Base-by-base conservation (phyloP, 139 green algal genomes). In the Haematococcus sp. region DNA sequence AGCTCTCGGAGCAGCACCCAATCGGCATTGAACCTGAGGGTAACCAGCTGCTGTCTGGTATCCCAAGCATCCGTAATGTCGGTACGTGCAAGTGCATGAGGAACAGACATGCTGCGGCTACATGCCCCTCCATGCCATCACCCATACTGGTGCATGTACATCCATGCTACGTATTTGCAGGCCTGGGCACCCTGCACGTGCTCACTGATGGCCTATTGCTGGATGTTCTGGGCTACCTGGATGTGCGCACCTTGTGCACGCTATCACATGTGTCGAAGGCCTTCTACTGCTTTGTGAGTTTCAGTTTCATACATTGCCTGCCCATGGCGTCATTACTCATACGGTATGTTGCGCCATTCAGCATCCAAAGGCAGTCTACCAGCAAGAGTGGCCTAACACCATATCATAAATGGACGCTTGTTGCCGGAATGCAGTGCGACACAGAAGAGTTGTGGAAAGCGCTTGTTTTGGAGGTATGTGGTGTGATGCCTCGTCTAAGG, bases 361-460 rank as follows among this genome's bases (percentile, higher is more conserved):
- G n/a, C n/a, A n/a, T n/a, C n/a, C n/a, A n/a, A n/a, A n/a, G n/a
- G n/a, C n/a, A n/a, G n/a, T n/a, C n/a, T n/a, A n/a, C n/a, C n/a
- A n/a, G n/a, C n/a, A n/a, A n/a, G n/a, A n/a, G 40, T 49, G 40
- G 7, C 40, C 7, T 49, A 7, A 49, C 40, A 49, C 40, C 40
- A 7, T 49, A 11, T 49, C 11, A 11, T 49, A 49, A 7, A 49
- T 11, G 7, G 7, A 19, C 11, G 40, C 11, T 49, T 7, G 7
- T 19, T 49, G 11, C 40, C 11, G 40, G 7, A 49, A 7, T 49
- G 40, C 40, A 49, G 40, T 75, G 61, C 16, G 85, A 90, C 52
- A 84, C 90, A 44, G 87, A 96, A 32, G 95, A 98, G 9, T 77
- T 96, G 4, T 99, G 93, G 94, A 95, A 93, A 55, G 84, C 82